Base-by-base conservation (phyloP, 768 basidiomycete species). In the Zangia roseola region DNA sequence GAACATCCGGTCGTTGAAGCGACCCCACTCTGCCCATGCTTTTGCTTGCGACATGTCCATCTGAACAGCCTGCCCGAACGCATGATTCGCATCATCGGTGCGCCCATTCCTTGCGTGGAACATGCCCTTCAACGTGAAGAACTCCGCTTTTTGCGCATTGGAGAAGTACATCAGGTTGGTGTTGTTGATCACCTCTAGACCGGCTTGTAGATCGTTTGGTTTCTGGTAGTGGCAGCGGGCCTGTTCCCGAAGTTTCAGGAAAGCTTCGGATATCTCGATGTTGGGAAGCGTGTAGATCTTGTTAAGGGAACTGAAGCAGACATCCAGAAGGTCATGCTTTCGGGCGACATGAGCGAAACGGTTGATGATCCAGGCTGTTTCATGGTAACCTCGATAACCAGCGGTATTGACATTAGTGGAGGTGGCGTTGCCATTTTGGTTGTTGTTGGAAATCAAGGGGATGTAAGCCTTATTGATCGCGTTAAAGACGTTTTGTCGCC, bases 291-390 rank as follows among this genome's bases (percentile, higher is more conserved):
- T 94, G 69, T 99, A 99, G 56, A 99, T 99, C 72, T 94, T 97
- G 68, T 88, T 94, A 61, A 99, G 77, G 2, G 90, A 89, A 6
- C 80, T 90, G 71, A 91, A 92, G 74, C 97, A 98, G 34, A 97
- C 97, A 40, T 99, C 97, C 38, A 94, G 78, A 7, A 99, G 79
- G 53, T 94, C 90, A 62, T 99, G 97, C 70, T 98, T 95, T 49
- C 97, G 81, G 19, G 97, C 97, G 46, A 97, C 94, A 70, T 99
- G 95, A 9, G 97, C 97, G 63, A 99, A 98, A 14, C 97, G 87
- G 66, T 99, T 99, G 74, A 98, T 97, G 63, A 97, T 98, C 97
- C 97, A 99, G 7, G 97, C 97, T 0, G 94, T 98, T 73, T 99
- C 97, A 63, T 99, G 97, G 67, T 91, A 97, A 8, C 97, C 97